Evolutionary conservation across 345 rosid genomes (phyloP).

Genomic region (Lenwebbia sp.): DNA sequence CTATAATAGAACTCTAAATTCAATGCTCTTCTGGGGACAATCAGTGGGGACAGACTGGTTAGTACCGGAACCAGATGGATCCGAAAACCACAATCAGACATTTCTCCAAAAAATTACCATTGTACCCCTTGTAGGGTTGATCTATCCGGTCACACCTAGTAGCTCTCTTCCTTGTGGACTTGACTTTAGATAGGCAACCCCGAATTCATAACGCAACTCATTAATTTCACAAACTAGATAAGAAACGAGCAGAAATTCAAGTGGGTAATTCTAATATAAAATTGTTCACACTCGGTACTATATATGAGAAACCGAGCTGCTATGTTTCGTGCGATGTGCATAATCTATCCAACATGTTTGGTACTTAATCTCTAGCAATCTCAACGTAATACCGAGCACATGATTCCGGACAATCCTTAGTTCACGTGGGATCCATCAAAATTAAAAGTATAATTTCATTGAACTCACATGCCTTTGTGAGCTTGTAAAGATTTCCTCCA

Average conservation of each 20-base stretch:
- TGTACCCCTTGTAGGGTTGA: neutral
- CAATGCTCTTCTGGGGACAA: neutral
- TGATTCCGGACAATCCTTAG: neutral
- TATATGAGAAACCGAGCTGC: neutral
- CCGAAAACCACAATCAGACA: neutral
- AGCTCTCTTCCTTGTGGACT: neutral
- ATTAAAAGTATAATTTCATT: neutral
- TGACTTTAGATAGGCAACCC: neutral
- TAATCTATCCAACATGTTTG: neutral
- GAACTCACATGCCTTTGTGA: neutral
- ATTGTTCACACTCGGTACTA: neutral
- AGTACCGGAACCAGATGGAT: neutral
- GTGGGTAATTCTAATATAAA: neutral
- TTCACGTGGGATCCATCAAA: neutral
- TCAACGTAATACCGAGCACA: neutral
- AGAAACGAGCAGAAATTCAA: neutral
- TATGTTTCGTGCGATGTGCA: neutral
- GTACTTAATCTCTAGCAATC: neutral
- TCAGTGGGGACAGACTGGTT: too few species aligned
- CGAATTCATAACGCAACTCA: neutral
- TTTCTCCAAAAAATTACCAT: neutral
- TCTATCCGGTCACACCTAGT: neutral
- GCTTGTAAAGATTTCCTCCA: neutral
- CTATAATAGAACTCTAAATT: neutral
- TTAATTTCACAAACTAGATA: neutral